Base-by-base conservation (phyloP, 164 flowering plant genomes). In the Liriodendron chinense region DNA sequence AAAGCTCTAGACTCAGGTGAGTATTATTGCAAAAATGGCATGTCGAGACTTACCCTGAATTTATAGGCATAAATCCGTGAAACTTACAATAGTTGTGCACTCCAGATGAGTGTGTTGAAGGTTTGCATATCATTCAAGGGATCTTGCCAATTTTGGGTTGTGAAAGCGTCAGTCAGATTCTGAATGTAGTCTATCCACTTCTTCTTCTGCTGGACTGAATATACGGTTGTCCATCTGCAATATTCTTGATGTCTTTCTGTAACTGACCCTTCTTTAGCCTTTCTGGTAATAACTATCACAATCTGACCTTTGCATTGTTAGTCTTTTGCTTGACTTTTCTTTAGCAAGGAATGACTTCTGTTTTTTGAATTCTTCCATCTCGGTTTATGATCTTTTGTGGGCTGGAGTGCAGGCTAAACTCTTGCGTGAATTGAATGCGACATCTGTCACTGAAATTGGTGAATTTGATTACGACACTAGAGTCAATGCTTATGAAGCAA, bases 391-490 rank as follows among this genome's bases (percentile, higher is more conserved):
- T 53, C 4, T 21, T 70, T 2, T 65, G 50, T 69, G 73, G 47
- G 53, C 47, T 66, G 62, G 49, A 34, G 22, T 86, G 77, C 88
- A 96, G 99, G 97, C 93, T 68, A 82, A 86, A 72, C 85, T 91
- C 77, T 25, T 91, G 24, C 78, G 82, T 43, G 86, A 88, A 66
- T 74, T 96, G 79, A 96, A 96, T 85, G 89, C 97, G 69, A 84
- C 87, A 24, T 89, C 94, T 68, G 74, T 71, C 23, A 49, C 77
- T 23, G 99, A 92, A 80, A 80, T 92, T 47, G 96, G 80, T 70
- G 91, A 78, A 63, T 83, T 89, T 80, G 98, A 96, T 83, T 91
- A 86, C 82, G 98, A 92, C 66, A 81, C 81, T 43, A 78, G 90
- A 20, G 72, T 88, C n/a, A 75, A 68, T 86, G 89, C 94, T 73